Percentiles rank a stretch among this genome's conserved stretches.
Conservation (phyloP, 169 alveolate species). For the Eimeria necatrix region DNA sequence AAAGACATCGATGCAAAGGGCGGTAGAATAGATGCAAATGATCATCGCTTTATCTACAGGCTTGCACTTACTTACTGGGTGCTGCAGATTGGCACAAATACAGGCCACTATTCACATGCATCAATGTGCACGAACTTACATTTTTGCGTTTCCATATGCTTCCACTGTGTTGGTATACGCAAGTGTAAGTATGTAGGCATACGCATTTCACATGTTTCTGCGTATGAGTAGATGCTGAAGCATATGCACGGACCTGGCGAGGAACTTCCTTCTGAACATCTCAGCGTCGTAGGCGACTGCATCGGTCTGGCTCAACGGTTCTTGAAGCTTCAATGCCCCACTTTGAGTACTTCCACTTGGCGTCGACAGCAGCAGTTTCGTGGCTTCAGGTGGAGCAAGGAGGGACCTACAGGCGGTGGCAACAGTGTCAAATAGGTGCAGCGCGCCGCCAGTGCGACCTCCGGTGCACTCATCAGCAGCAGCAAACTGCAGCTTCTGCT, state of each 20-base stretch:
- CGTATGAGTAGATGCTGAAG: neutral
- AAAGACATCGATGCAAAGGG: neutral
- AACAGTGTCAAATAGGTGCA: constrained; percentile 15
- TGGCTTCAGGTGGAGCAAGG: constrained; percentile 7
- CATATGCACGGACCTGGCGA: constrained; percentile 26
- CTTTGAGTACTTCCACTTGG: neutral
- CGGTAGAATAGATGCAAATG: neutral
- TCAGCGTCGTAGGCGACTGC: constrained; percentile 49
- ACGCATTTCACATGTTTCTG: neutral
- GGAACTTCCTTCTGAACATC: neutral
- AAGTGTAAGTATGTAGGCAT: neutral
- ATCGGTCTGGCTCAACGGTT: neutral
- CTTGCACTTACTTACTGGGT: neutral
- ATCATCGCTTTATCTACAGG: neutral
- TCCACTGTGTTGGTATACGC: neutral
- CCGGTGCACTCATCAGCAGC: neutral
- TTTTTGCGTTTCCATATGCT: too few species aligned
- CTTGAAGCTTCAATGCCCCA: neutral
- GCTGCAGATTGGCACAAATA: neutral
- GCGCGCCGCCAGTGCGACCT: constrained; percentile 28
- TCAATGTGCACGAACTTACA: neutral
- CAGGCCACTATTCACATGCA: neutral
- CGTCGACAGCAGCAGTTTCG: neutral
- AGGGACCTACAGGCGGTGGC: constrained; percentile 14
- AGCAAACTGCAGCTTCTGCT: constrained; percentile 1